Conservation (phyloP, 2,329 filamentous ascomycete genomes). For the Aureobasidium leucospermi region DNA sequence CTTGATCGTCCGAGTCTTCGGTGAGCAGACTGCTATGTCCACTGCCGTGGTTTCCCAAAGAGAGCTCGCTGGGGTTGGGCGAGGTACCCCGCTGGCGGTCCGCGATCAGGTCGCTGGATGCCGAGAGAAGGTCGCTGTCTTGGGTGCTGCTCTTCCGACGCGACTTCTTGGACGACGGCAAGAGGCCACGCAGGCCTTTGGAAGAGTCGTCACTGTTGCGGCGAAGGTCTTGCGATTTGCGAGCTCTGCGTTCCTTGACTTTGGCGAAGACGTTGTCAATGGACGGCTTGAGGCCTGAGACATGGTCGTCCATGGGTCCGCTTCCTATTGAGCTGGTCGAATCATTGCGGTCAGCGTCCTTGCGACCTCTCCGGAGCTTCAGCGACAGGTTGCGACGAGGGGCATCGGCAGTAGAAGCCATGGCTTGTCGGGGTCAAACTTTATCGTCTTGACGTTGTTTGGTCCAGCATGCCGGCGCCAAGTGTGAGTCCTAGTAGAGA, state of each 20-base stretch:
- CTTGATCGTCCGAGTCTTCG: constrained; percentile 41
- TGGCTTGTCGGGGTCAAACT: neutral
- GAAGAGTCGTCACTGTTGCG: constrained; percentile 32
- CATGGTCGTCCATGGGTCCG: constrained; percentile 20
- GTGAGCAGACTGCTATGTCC: constrained; percentile 43
- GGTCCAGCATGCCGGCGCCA: constrained; percentile 6
- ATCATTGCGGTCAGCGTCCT: constrained; percentile 20
- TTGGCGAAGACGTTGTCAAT: constrained; percentile 35
- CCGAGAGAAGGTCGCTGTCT: constrained; percentile 7
- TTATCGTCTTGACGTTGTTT: neutral
- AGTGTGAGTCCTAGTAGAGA: neutral
- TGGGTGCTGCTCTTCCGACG: constrained; percentile 24
- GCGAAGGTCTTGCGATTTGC: constrained; percentile 33
- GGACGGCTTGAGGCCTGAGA: constrained; percentile 23
- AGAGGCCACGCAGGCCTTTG: constrained; percentile 38
- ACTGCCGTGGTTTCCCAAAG: constrained; percentile 37
- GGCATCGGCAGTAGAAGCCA: constrained; percentile 14
- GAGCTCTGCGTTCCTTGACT: constrained; percentile 29
- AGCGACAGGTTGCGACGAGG: constrained; percentile 21
- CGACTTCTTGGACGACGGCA: constrained; percentile 36
- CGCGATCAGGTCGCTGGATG: neutral
- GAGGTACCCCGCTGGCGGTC: constrained; percentile 4
- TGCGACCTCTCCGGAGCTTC: constrained; percentile 22
- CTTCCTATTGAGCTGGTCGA: constrained; percentile 25
- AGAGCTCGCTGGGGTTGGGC: constrained; percentile 31